These are phyloP conservation scores for Kwoniella pini DNA, from an alignment of 768 basidiomycete genomes.

Conservation along the genomic window DNA sequence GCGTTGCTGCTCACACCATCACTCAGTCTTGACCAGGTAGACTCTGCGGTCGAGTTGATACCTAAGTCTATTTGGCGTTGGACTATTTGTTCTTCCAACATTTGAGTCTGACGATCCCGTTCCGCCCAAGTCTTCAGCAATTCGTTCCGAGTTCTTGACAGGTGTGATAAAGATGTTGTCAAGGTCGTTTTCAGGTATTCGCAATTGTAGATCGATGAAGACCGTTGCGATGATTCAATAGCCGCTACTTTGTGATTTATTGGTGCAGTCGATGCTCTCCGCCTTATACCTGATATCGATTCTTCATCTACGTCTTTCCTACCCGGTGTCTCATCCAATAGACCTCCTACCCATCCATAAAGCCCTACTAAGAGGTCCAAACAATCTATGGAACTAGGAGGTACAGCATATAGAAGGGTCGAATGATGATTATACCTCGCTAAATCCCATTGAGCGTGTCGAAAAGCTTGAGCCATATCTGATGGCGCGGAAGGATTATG, in stretches of 20 bases:
- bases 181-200: slow-evolving; percentile 25
- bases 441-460: slow-evolving; percentile 44
- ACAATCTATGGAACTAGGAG: slow-evolving; percentile 41
- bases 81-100: slow-evolving; percentile 30
- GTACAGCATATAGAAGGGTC: slow-evolving; percentile 43
- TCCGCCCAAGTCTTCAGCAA: slow-evolving; percentile 38
- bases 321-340: slow-evolving; percentile 32
- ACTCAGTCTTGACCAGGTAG: not conserved
- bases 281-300: not conserved
- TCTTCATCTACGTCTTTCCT: slow-evolving; percentile 4
- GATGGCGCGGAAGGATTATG: slow-evolving; percentile 9
- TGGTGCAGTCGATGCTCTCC: slow-evolving; percentile 10
- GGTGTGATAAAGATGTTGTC: slow-evolving; percentile 24
- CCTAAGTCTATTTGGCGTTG: slow-evolving; percentile 21
- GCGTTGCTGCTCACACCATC: not conserved
- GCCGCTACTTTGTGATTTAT: not conserved
- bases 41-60: slow-evolving; percentile 2
- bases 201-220: not conserved
- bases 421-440: slow-evolving; percentile 46
- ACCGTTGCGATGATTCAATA: slow-evolving; percentile 2
- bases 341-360: slow-evolving; percentile 39
- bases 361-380: slow-evolving; percentile 43
- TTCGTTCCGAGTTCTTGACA: slow-evolving; percentile 24
- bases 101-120: slow-evolving; percentile 30
- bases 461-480: slow-evolving; percentile 37